Conservation (phyloP, 2,329 filamentous ascomycete genomes). For the Fusarium pseudocircinatum region DNA sequence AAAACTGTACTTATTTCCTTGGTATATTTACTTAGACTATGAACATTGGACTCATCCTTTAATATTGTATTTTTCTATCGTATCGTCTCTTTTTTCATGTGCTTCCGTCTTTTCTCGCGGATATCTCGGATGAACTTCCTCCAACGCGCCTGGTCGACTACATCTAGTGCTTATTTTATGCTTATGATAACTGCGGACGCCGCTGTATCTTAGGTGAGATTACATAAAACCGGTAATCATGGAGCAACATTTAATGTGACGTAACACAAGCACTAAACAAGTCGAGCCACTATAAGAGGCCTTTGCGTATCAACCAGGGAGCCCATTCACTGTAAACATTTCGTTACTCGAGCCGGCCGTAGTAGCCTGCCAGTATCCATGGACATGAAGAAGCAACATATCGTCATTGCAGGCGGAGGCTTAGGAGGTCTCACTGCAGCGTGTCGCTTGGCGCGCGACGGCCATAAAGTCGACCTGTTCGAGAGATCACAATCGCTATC, state of each 20-base stretch:
- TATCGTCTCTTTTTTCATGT: background rate
- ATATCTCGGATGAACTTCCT: background rate
- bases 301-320: accelerated
- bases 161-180: background rate
- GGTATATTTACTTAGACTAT: background rate
- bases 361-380: accelerated
- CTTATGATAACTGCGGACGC: background rate
- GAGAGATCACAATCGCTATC: background rate
- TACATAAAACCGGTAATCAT: accelerated
- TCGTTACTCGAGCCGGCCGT: accelerated
- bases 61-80: background rate
- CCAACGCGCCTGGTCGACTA: accelerated
- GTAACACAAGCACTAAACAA: background rate
- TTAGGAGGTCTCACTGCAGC: slow-evolving; percentile 1
- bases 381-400: background rate
- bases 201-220: background rate
- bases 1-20: too few species aligned
- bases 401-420: background rate
- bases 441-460: background rate
- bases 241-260: background rate
- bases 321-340: accelerated
- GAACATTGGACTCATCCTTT: background rate
- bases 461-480: background rate
- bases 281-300: background rate
- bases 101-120: too few species aligned